phyloP scores from a whole-genome alignment of 1,284 basidiomycete species.

The Malassezia slooffiae region DNA sequence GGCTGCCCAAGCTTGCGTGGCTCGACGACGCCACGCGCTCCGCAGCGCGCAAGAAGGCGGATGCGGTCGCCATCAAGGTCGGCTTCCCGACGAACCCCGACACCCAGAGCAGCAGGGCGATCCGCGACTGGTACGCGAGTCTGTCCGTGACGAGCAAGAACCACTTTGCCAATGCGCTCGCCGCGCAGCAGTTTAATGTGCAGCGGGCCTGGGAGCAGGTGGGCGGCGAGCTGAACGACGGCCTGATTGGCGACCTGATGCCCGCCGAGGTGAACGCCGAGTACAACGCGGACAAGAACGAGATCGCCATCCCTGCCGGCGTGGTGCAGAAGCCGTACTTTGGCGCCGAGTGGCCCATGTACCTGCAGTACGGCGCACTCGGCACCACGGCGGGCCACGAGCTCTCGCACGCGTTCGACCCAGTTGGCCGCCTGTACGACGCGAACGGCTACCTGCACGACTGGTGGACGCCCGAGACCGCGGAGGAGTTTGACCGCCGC shows the following conservation, averaged over 20 bases:
- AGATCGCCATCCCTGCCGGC: slow-evolving; percentile 95
- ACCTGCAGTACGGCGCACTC: slow-evolving; percentile 66
- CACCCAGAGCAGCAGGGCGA: slow-evolving; percentile 53
- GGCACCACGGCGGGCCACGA: slow-evolving; percentile 39
- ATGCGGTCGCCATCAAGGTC: slow-evolving; percentile 69
- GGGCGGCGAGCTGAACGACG: slow-evolving; percentile 59
- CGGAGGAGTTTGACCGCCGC: slow-evolving; percentile 66
- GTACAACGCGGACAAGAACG: slow-evolving; percentile 41
- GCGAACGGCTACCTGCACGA: slow-evolving; percentile 54
- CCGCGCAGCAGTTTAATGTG: slow-evolving; percentile 50
- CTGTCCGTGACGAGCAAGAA: slow-evolving; percentile 59
- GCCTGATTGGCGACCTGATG: slow-evolving; percentile 76
- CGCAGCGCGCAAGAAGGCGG: slow-evolving; percentile 76
- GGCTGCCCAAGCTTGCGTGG: slow-evolving; percentile 70
- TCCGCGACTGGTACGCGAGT: slow-evolving; percentile 57
- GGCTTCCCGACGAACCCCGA: slow-evolving; percentile 69
- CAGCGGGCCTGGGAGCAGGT: slow-evolving; percentile 61
- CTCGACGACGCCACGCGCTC: slow-evolving; percentile 75
- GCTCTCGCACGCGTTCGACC: slow-evolving; percentile 77
- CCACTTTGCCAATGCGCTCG: slow-evolving; percentile 75
- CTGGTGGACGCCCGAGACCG: slow-evolving; percentile 69
- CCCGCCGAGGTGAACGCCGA: slow-evolving; percentile 53
- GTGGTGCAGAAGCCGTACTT: slow-evolving; percentile 90
- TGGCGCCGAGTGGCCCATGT: slow-evolving; percentile 69
- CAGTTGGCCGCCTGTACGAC: slow-evolving; percentile 62